A percentile compares a stretch with the other conserved stretches of the same genome.
phyloP scores from a whole-genome alignment of 495 filamentous ascomycete genomes.

The Podospora tetraspora region DNA sequence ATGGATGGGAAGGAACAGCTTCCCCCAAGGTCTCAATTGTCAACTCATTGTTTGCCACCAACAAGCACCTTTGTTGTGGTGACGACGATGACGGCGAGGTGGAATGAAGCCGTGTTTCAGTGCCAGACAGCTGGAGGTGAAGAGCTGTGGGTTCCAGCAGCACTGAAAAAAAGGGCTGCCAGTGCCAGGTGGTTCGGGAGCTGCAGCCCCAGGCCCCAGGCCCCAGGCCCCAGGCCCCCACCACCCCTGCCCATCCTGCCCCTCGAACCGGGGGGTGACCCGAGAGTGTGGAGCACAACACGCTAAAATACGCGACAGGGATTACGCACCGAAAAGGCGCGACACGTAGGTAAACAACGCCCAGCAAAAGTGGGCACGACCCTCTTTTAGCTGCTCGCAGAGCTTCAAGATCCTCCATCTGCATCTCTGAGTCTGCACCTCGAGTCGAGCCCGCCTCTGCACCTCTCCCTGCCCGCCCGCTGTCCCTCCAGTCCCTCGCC shows the following conservation, averaged over 20 bases:
- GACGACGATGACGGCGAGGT: not conserved
- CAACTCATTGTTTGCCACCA: not conserved
- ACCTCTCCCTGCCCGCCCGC: not conserved
- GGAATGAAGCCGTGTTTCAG: not conserved
- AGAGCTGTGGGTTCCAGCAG: not conserved
- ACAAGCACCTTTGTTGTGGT: not conserved
- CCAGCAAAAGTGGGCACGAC: not conserved
- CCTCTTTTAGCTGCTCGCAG: not conserved
- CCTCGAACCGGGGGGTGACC: not conserved
- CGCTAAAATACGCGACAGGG: not conserved
- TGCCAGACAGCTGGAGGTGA: not conserved
- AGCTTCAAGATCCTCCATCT: not conserved
- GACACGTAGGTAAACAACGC: not conserved
- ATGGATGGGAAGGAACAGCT: not conserved
- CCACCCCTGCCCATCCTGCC: too few relatives aligned
- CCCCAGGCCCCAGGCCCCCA: not conserved
- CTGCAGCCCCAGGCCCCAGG: not conserved
- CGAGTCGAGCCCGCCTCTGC: not conserved
- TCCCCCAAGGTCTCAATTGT: not conserved
- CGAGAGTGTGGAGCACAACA: not conserved
- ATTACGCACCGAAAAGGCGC: not conserved
- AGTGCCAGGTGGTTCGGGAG: not conserved
- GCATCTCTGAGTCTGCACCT: not conserved
- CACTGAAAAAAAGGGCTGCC: not conserved
- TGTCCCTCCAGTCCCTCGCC: not conserved